Evolutionary conservation across 1,284 basidiomycete genomes (phyloP).

Genomic region (Puccinia coronata): DNA sequence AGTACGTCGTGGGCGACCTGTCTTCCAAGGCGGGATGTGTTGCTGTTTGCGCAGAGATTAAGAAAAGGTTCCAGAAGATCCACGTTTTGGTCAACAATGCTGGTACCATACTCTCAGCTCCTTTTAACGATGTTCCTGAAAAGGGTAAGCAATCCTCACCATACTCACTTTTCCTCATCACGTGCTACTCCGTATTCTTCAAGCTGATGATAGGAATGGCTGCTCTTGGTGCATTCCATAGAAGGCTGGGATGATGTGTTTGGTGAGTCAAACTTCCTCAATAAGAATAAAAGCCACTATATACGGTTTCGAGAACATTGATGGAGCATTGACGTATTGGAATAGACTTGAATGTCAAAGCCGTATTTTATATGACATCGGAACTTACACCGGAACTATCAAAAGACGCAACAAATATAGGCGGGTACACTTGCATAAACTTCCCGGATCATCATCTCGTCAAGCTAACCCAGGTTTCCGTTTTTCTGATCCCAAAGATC

Average conservation of each 20-base stretch:
- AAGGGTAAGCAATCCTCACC: conserved; percentile 22
- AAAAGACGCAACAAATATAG: conserved; percentile 46
- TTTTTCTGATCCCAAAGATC: conserved; percentile 50
- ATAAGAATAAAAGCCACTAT: neutral
- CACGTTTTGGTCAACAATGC: conserved; percentile 50
- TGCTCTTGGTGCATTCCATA: neutral
- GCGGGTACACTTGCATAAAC: neutral
- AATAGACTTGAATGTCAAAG: conserved; percentile 46
- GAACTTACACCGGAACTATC: conserved; percentile 34
- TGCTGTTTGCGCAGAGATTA: conserved; percentile 37
- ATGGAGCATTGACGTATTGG: neutral
- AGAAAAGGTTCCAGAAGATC: conserved; percentile 46
- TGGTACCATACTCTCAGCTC: conserved; percentile 47
- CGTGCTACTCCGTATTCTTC: neutral
- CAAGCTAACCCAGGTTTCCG: neutral
- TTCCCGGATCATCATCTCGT: neutral
- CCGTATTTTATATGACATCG: conserved; percentile 48
- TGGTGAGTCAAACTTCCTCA: conserved; percentile 33
- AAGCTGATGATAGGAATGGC: neutral
- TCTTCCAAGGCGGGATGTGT: conserved; percentile 48
- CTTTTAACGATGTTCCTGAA: conserved; percentile 47
- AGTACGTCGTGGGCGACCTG: conserved; percentile 45
- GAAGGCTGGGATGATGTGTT: conserved; percentile 47
- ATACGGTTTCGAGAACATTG: neutral
- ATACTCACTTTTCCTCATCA: neutral